phyloP scores from a whole-genome alignment of 2,329 filamentous ascomycete genomes.

The Hypoxylon sp. region DNA sequence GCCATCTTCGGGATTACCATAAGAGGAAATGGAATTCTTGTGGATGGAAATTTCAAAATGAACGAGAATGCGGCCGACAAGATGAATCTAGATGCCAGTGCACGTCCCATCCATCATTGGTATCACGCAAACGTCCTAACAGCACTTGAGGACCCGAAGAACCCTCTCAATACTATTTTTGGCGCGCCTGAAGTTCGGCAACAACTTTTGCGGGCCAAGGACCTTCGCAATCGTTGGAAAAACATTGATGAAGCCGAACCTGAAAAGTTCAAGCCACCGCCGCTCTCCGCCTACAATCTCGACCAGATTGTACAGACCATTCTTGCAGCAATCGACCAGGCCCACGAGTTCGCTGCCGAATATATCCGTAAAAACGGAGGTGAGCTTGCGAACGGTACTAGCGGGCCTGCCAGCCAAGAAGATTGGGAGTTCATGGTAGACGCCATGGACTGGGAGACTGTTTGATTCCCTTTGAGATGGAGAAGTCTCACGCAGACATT shows the following conservation, averaged over 20 bases:
- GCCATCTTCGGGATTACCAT: slow-evolving; percentile 73
- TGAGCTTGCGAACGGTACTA: slow-evolving; percentile 35
- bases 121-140: slow-evolving; percentile 80
- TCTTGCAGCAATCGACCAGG: slow-evolving; percentile 71
- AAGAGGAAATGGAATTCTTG: slow-evolving; percentile 32
- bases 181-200: slow-evolving; percentile 68
- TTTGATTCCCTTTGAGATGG: slow-evolving; percentile 36
- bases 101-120: slow-evolving; percentile 60
- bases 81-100: slow-evolving; percentile 14
- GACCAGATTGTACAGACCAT: slow-evolving; percentile 71
- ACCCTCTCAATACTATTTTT: slow-evolving; percentile 70
- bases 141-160: slow-evolving; percentile 69
- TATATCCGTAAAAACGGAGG: slow-evolving; percentile 56
- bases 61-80: slow-evolving; percentile 8
- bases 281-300: slow-evolving; percentile 73
- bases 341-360: slow-evolving; percentile 66
- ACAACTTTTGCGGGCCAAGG: slow-evolving; percentile 76
- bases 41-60: slow-evolving; percentile 17
- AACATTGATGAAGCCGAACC: slow-evolving; percentile 66
- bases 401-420: slow-evolving; percentile 52
- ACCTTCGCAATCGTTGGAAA: slow-evolving; percentile 81
- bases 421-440: slow-evolving; percentile 72
- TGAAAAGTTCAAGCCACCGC: slow-evolving; percentile 48
- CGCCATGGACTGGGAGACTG: slow-evolving; percentile 71
- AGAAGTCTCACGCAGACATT: background rate